phyloP scores from a whole-genome alignment of 2,329 filamentous ascomycete genomes.

The Alternaria triticimaculans region DNA sequence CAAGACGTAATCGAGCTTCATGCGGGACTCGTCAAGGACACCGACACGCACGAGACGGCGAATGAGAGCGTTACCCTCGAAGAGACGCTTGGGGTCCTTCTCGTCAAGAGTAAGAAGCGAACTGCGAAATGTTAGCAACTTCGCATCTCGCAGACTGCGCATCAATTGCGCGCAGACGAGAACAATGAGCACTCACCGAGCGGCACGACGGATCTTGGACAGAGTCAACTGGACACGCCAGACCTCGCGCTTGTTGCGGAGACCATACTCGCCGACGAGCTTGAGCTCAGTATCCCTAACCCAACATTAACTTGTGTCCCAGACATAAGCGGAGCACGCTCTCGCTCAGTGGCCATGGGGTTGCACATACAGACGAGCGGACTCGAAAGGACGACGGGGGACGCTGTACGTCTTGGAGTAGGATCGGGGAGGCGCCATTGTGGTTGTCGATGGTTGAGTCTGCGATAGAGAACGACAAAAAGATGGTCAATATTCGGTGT shows the following conservation, averaged over 20 bases:
- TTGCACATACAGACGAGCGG: slow-evolving; percentile 96
- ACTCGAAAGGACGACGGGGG: slow-evolving; percentile 97
- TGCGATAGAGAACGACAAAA: slow-evolving; percentile 2
- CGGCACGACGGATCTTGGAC: slow-evolving; percentile 99
- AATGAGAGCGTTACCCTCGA: slow-evolving; percentile 99
- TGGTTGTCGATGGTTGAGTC: slow-evolving; percentile 46
- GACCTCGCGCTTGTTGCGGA: slow-evolving; percentile 99
- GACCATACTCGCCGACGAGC: slow-evolving; percentile 99
- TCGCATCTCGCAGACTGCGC: slow-evolving; percentile 15
- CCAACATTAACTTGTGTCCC: slow-evolving; percentile 70
- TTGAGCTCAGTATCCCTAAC: slow-evolving; percentile 98
- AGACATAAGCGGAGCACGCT: slow-evolving; percentile 99
- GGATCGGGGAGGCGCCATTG: slow-evolving; percentile 62
- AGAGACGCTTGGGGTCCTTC: slow-evolving; percentile 99
- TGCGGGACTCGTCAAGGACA: slow-evolving; percentile 99
- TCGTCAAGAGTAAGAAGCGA: slow-evolving; percentile 99
- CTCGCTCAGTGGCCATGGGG: slow-evolving; percentile 91
- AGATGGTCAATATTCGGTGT: background rate
- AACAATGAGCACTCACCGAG: slow-evolving; percentile 72
- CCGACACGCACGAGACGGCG: slow-evolving; percentile 99
- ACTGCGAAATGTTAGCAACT: slow-evolving; percentile 61
- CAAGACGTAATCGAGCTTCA: slow-evolving; percentile 99
- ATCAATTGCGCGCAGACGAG: slow-evolving; percentile 2
- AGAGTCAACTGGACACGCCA: slow-evolving; percentile 99
- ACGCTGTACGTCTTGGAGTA: slow-evolving; percentile 99